Evolutionary conservation across 306 rosid genomes (phyloP).

Genomic region (Vigna unguiculata): DNA sequence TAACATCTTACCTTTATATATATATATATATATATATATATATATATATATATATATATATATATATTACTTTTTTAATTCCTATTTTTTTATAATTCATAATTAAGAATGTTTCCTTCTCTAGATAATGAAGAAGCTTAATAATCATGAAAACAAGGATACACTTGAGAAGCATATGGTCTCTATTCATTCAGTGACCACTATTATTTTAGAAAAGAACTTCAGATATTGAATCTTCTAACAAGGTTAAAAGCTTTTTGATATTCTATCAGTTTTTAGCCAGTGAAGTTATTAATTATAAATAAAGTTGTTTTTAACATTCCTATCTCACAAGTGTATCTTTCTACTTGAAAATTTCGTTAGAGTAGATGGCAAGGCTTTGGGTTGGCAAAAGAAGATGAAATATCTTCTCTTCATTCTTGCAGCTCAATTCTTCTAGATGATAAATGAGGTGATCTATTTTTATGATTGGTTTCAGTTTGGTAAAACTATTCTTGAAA

Average conservation of each 20-base stretch:
- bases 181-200: conserved; percentile 88
- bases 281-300: conserved; percentile 12
- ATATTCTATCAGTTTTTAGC: conserved; percentile 20
- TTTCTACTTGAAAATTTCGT: conserved; percentile 88
- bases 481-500: background rate
- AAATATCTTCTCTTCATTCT: conserved; percentile 68
- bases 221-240: conserved; percentile 70
- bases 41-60: too few species aligned
- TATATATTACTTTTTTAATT: too few species aligned
- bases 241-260: conserved; percentile 49
- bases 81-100: too few species aligned
- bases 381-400: conserved; percentile 78
- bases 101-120: conserved; percentile 72
- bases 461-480: conserved; percentile 14
- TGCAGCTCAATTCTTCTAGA: conserved; percentile 70
- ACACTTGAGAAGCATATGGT: conserved; percentile 60
- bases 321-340: conserved; percentile 59
- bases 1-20: conserved; percentile 41
- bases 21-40: too few species aligned
- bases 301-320: conserved; percentile 10
- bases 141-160: conserved; percentile 43
- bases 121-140: conserved; percentile 72
- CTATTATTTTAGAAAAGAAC: conserved; percentile 87
- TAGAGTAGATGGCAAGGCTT: conserved; percentile 92
- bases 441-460: conserved; percentile 53